Evolutionary conservation across 345 rosid genomes (phyloP).

Genomic region (Theobroma cacao): DNA sequence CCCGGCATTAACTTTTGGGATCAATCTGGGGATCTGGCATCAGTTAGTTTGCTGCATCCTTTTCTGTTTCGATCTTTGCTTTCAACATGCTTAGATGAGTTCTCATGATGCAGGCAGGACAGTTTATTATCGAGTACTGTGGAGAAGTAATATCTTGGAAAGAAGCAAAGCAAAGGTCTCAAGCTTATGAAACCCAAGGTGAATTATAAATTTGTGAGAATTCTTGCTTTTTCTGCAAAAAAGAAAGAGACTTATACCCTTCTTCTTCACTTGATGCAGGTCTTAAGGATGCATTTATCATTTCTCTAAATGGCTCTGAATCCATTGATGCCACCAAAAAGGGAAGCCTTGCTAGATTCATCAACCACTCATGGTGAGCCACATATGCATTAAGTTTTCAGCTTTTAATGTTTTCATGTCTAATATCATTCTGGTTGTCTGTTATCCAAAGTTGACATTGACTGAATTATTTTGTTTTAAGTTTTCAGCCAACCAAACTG

Average conservation of each 20-base stretch:
- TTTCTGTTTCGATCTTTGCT: neutral
- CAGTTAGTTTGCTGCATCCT: neutral
- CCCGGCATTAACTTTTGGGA: neutral
- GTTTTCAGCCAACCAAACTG: conserved; percentile 83
- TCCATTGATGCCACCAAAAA: conserved; percentile 92
- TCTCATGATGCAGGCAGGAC: conserved; percentile 61
- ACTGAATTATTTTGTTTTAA: conserved; percentile 15
- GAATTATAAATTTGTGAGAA: conserved; percentile 9
- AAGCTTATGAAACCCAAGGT: conserved; percentile 75
- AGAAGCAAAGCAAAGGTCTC: conserved; percentile 89
- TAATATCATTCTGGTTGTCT: neutral
- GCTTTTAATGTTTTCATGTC: neutral
- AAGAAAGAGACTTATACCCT: conserved; percentile 2
- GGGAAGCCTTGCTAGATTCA: conserved; percentile 93
- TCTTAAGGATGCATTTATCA: conserved; percentile 87
- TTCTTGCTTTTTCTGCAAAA: neutral
- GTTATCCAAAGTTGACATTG: conserved; percentile 17
- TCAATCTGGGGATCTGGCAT: neutral
- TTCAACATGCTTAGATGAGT: neutral
- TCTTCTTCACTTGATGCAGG: conserved; percentile 46
- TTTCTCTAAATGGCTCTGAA: conserved; percentile 75
- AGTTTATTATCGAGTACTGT: conserved; percentile 88
- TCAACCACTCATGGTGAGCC: conserved; percentile 95
- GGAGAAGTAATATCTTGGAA: conserved; percentile 97
- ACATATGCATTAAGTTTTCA: conserved; percentile 9